These are phyloP conservation scores for Bacterosira constricta DNA, from an alignment of 108 stramenopile genomes.

Conservation along the genomic window DNA sequence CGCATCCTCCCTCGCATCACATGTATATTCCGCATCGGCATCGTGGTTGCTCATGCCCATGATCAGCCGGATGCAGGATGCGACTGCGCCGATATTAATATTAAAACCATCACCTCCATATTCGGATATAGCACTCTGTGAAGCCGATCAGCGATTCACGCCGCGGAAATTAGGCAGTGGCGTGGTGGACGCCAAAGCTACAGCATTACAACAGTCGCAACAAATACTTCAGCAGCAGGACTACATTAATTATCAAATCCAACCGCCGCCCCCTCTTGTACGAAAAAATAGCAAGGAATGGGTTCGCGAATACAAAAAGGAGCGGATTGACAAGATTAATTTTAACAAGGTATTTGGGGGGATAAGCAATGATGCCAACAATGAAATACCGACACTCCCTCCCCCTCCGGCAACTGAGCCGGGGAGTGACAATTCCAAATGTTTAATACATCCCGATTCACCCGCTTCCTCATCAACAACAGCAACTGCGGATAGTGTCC, in stretches of 20 bases:
- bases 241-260: neutral
- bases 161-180: neutral
- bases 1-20: constrained; percentile 10
- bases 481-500: neutral
- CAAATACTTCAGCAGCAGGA: neutral
- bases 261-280: constrained; percentile 12
- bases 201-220: constrained; percentile 15
- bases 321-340: constrained; percentile 52
- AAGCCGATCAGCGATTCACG: neutral
- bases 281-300: constrained; percentile 36
- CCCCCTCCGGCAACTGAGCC: neutral
- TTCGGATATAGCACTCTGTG: too few species aligned
- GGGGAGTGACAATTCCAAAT: neutral
- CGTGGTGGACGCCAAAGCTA: neutral
- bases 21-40: constrained; percentile 1
- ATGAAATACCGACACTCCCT: constrained; percentile 41
- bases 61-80: constrained; percentile 21
- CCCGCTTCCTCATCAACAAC: constrained; percentile 3
- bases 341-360: constrained; percentile 47
- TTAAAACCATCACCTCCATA: neutral
- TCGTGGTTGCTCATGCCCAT: constrained; percentile 35
- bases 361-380: constrained; percentile 9
- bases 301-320: constrained; percentile 34
- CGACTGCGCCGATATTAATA: neutral
- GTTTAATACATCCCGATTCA: neutral